Base-by-base conservation (phyloP, 2,329 filamentous ascomycete species). In the Stachybotrys echinatus region DNA sequence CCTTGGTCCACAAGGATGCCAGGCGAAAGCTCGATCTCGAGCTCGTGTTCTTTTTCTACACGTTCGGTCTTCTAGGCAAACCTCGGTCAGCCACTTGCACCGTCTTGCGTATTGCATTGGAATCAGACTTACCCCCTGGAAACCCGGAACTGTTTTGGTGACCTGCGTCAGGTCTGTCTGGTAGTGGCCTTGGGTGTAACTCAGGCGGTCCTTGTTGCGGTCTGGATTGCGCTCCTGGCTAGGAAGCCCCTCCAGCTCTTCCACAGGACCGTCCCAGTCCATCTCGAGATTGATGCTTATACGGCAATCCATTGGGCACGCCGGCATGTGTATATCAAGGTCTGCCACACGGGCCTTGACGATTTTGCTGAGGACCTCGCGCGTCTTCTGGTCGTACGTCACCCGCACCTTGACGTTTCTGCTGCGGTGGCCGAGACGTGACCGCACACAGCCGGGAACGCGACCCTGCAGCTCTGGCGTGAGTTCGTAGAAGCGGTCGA, bases 211-310 rank as follows among this genome's bases (percentile, higher is more conserved):
- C 68, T 99, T 99, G 58, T 83, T 84, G 6, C 92, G 83, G 60
- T 89, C 85, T 6, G 77, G 71, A 56, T 68, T 66, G 23, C 61
- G 73, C 61, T 62, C 74, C 56, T 49, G 67, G 55, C 58, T 69
- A 48, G 55, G 60, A 40, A 60, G 66, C 45, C 61, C 61, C 58
- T 80, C 74, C 14, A 84, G 65, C 52, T 82, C 79, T 38, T 80
- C 73, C 4, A 83, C 75, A 0, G 88, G 61, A 2, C 91, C 89
- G 4, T 90, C 79, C 74, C 85, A 95, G 48, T 86, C 80, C 81
- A 95, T 91, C 81, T 99, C 95, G 2, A 99, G 79, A 63, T 96
- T 97, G 62, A 99, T 84, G 60, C 90, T 95, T 58, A 99, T 85
- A 12, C 94, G 88, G 70, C 91, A 96, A 69, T 99, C 94, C 61